phyloP scores from a whole-genome alignment of 1,284 basidiomycete species.

The Athelia sp. region DNA sequence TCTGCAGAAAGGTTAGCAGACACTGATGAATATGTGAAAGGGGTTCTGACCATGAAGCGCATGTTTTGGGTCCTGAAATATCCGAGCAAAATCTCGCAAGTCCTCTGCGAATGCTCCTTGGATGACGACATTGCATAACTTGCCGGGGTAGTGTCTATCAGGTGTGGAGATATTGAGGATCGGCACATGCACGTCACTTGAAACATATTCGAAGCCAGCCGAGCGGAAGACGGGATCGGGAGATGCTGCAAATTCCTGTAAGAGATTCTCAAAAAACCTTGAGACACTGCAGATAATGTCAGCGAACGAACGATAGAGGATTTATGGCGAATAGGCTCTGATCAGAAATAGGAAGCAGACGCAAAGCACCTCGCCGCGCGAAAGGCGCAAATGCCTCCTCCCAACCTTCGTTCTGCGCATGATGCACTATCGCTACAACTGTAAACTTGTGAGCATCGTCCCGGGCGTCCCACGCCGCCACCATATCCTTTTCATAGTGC shows the following conservation, averaged over 20 bases:
- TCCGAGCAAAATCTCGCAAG: constrained; percentile 27
- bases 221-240: constrained; percentile 19
- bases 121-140: constrained; percentile 30
- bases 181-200: constrained; percentile 30
- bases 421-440: constrained; percentile 33
- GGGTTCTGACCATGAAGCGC: constrained; percentile 19
- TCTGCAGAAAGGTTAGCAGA: constrained; percentile 9
- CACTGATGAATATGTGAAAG: not conserved
- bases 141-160: constrained; percentile 10
- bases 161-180: constrained; percentile 26
- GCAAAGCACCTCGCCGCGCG: constrained; percentile 29
- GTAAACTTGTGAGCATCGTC: constrained; percentile 29
- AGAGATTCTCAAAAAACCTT: constrained; percentile 22
- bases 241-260: constrained; percentile 26
- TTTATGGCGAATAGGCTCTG: constrained; percentile 20
- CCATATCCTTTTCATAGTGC: constrained; percentile 15
- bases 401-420: constrained; percentile 25
- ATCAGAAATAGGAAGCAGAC: constrained; percentile 29
- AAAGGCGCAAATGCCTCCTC: constrained; percentile 27
- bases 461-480: constrained; percentile 30
- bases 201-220: constrained; percentile 29
- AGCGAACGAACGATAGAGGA: not conserved
- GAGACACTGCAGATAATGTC: constrained; percentile 22
- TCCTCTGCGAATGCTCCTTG: constrained; percentile 28
- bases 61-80: constrained; percentile 26